Conservation (phyloP, 2,329 filamentous ascomycete species). For the Helotiales sp. region DNA sequence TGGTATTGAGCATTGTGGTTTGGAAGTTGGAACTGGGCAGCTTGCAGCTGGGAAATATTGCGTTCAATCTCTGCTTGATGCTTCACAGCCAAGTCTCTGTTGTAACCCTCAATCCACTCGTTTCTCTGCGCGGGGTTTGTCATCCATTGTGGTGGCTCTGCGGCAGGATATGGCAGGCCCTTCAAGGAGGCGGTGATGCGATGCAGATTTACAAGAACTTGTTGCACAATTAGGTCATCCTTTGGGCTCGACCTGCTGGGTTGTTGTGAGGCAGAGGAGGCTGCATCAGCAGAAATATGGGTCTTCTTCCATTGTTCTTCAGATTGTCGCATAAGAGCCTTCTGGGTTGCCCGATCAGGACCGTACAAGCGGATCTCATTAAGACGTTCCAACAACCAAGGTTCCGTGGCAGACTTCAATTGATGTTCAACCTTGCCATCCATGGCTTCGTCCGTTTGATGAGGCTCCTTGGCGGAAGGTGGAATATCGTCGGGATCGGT, state of each 20-base stretch:
- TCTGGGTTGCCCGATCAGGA: conserved; percentile 34
- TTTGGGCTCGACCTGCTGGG: neutral
- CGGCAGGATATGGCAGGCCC: conserved; percentile 55
- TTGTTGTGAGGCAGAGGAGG: conserved; percentile 23
- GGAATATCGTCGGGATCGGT: conserved; percentile 44
- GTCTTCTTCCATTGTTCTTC: conserved; percentile 22
- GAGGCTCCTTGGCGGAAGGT: conserved; percentile 42
- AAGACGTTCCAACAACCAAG: conserved; percentile 40
- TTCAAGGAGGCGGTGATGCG: conserved; percentile 46
- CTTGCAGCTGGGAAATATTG: conserved; percentile 38
- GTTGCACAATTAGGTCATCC: neutral
- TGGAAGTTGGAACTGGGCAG: conserved; percentile 34
- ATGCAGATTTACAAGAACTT: conserved; percentile 29
- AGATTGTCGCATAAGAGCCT: conserved; percentile 33
- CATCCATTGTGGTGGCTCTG: conserved; percentile 59
- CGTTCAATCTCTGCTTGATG: conserved; percentile 47
- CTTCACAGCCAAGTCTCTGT: conserved; percentile 46
- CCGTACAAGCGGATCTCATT: conserved; percentile 41
- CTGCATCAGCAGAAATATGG: neutral
- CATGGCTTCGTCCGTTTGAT: conserved; percentile 17
- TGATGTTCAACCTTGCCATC: conserved; percentile 24
- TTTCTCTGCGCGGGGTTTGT: conserved; percentile 51
- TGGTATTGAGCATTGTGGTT: conserved; percentile 37
- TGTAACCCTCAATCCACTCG: conserved; percentile 59
- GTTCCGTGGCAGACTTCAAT: conserved; percentile 35